Conservation (phyloP, 768 basidiomycete genomes). For the Mycena sanguinolenta region DNA sequence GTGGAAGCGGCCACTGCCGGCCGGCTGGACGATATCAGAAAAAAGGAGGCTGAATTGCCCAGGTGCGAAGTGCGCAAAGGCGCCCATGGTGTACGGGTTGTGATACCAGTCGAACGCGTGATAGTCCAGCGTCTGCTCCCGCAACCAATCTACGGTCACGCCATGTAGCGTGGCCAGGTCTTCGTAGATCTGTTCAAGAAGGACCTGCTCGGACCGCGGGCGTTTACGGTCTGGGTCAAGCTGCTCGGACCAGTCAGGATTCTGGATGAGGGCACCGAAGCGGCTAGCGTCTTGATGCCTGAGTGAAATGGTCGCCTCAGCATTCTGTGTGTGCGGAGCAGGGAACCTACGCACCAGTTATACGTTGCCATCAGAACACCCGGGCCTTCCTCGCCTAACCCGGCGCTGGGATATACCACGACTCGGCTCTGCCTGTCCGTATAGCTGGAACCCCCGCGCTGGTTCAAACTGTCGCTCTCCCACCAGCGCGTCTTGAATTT, state of each 20-base stretch:
- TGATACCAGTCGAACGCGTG: conserved; percentile 42
- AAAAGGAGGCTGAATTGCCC: conserved; percentile 48
- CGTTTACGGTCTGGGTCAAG: too few species aligned
- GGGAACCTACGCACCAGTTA: too few species aligned
- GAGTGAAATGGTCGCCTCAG: too few species aligned
- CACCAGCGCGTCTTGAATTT: conserved; percentile 61
- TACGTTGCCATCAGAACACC: too few species aligned
- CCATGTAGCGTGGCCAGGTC: too few species aligned
- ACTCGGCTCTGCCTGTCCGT: conserved; percentile 50
- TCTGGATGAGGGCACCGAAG: too few species aligned
- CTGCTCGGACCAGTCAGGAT: too few species aligned
- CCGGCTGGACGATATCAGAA: conserved; percentile 33
- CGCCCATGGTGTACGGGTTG: conserved; percentile 44
- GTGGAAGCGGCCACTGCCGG: conserved; percentile 40
- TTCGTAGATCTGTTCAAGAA: conserved; percentile 43
- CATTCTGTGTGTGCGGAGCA: too few species aligned
- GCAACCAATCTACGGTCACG: too few species aligned
- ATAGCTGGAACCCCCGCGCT: conserved; percentile 47
- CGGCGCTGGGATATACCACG: conserved; percentile 56
- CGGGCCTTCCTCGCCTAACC: too few species aligned
- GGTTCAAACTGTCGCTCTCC: conserved; percentile 40
- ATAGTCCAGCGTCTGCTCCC: too few species aligned
- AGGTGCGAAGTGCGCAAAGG: conserved; percentile 51
- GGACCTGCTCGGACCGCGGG: conserved; percentile 42
- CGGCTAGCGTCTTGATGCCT: too few species aligned